Evolutionary conservation across 371 early-diverging fungal species (phyloP).

Genomic region (Dichotomocladium elegans): DNA sequence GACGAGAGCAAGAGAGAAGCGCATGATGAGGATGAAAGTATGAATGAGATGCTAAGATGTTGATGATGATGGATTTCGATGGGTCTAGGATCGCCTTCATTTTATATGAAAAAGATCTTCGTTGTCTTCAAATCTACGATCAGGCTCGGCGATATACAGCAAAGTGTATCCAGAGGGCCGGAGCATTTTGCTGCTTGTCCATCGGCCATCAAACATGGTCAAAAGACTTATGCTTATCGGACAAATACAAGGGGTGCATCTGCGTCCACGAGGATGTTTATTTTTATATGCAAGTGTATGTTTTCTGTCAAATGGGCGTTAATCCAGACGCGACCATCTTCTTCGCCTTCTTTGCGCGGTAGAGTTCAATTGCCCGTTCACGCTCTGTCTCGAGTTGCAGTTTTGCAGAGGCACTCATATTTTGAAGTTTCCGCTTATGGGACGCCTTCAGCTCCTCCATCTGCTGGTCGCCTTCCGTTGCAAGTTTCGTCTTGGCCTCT

Average conservation of each 20-base stretch:
- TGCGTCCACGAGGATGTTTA: no score
- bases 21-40: constrained; percentile 14
- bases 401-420: constrained; percentile 42
- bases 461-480: constrained; percentile 41
- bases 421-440: constrained; percentile 38
- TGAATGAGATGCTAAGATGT: neutral
- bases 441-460: constrained; percentile 46
- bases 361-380: constrained; percentile 36
- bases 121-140: no score
- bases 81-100: neutral
- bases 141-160: neutral
- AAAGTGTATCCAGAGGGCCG: no score
- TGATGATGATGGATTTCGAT: neutral
- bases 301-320: constrained; percentile 14
- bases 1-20: constrained; percentile 31
- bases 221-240: neutral
- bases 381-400: constrained; percentile 39
- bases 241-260: no score
- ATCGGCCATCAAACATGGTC: neutral
- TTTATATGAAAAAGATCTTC: constrained; percentile 2
- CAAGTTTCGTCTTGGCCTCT: constrained; percentile 23
- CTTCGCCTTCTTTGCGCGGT: constrained; percentile 49
- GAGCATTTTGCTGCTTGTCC: neutral
- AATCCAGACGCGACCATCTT: constrained; percentile 28
- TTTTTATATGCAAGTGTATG: neutral